phyloP scores from a whole-genome alignment of 768 basidiomycete genomes.

The Serendipita vermifera region DNA sequence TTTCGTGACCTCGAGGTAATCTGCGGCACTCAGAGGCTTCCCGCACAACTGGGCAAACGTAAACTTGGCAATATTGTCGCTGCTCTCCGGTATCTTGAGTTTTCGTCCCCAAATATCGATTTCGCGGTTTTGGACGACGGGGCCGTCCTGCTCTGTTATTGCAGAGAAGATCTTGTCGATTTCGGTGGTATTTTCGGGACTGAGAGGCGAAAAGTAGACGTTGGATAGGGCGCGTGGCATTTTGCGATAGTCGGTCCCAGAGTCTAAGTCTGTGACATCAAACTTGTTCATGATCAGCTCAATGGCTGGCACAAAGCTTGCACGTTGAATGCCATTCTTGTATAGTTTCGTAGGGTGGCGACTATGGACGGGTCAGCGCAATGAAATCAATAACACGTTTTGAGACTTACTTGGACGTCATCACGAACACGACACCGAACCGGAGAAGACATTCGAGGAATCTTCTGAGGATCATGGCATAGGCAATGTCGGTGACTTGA shows the following conservation, averaged over 20 bases:
- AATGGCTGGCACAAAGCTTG: slow-evolving; percentile 89
- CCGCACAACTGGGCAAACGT: slow-evolving; percentile 78
- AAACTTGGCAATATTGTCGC: slow-evolving; percentile 70
- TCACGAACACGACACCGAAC: slow-evolving; percentile 83
- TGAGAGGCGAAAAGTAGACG: slow-evolving; percentile 80
- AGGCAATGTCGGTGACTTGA: slow-evolving; percentile 95
- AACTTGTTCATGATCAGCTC: slow-evolving; percentile 81
- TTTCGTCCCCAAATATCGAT: slow-evolving; percentile 86
- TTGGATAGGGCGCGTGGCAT: slow-evolving; percentile 86
- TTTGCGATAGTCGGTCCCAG: slow-evolving; percentile 94
- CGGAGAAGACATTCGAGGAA: slow-evolving; percentile 76
- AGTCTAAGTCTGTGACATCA: slow-evolving; percentile 83
- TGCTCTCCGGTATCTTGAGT: slow-evolving; percentile 65
- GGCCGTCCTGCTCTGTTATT: slow-evolving; percentile 44
- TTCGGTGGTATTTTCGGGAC: slow-evolving; percentile 49
- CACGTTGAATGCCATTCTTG: slow-evolving; percentile 95
- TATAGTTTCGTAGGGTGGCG: slow-evolving; percentile 96
- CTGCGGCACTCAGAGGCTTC: slow-evolving; percentile 80
- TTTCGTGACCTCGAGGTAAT: slow-evolving; percentile 88
- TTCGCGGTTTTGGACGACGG: slow-evolving; percentile 45
- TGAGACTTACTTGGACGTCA: slow-evolving; percentile 87
- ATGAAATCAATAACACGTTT: neutral
- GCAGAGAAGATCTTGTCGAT: slow-evolving; percentile 76
- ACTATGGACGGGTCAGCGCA: slow-evolving; percentile 30
- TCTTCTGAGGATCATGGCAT: slow-evolving; percentile 93